Evolutionary conservation across 2,329 filamentous ascomycete genomes (phyloP).

Genomic region (Lizonia empirigonia): DNA sequence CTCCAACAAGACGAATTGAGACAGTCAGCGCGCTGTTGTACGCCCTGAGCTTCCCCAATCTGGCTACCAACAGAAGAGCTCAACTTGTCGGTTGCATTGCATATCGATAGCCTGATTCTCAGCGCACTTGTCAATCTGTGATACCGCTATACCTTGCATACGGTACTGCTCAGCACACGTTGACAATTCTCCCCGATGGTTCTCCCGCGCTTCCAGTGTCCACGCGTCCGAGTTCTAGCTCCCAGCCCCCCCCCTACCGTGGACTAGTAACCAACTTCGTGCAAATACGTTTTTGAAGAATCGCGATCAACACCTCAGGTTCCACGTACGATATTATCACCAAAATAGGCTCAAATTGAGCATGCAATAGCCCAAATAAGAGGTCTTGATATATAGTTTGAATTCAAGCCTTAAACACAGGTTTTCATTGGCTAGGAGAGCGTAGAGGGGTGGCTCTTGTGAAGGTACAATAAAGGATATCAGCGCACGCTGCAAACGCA

Average conservation of each 20-base stretch:
- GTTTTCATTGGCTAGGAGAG: no score
- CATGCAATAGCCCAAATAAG: no score
- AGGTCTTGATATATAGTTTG: no score
- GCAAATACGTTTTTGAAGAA: no score
- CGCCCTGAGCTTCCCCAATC: background rate
- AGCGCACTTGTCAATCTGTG: background rate
- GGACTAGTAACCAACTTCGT: no score
- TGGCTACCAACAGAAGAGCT: background rate
- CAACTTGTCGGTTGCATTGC: constrained; percentile 2
- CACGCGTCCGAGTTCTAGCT: constrained; percentile 4
- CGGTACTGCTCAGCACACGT: background rate
- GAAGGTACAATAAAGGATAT: no score
- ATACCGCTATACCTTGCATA: constrained; percentile 6
- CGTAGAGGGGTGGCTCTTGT: no score
- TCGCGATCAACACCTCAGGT: no score
- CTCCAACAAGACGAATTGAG: background rate
- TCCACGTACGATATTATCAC: no score
- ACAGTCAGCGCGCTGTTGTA: background rate
- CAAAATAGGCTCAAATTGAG: no score
- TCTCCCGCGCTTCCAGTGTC: constrained; percentile 13
- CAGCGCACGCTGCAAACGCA: no score
- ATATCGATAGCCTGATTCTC: constrained; percentile 6
- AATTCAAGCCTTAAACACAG: no score
- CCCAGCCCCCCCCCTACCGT: background rate
- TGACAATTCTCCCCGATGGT: background rate